Base-by-base conservation (phyloP, 345 rosid species). In the Syzygium aromaticum region DNA sequence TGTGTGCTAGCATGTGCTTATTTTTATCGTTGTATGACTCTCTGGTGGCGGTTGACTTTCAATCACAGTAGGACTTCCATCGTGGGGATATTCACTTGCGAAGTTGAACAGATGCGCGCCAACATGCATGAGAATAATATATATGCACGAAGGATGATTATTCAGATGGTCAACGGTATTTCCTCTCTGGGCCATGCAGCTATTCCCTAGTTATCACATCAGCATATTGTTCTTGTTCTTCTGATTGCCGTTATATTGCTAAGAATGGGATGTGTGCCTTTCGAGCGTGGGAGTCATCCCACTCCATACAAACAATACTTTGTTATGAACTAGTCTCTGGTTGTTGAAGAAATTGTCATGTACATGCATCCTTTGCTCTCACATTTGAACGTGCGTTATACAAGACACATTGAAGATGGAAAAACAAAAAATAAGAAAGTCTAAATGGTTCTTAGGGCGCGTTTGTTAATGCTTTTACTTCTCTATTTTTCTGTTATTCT, bases 291-390 rank as follows among this genome's bases (percentile, higher is more conserved):
- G 46, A 73, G 43, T 19, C 43, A 22, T 73, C 14, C 46, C 46
- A 6, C 73, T 61, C 17, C 73, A 0, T 0, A 61, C 16, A 0
- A 13, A 61, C 15, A 13, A n/a, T n/a, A 17, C 33, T 0, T 13
- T 61, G 73, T 61, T 28, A n/a, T 27, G 73, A 0, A n/a, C 33
- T 17, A 5, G 17, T 61, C 15, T 61, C 2, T n/a, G 33, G n/a
- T 8, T n/a, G 33, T 6, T n/a, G 12, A 61, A 61, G 11, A 13
- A 61, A n/a, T 61, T 61, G 33, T 59, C 15, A 13, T 61, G 73
- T 13, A 61, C 33, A 15, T 61, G 4, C 2, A 61, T 61, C 2
- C 67, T 13, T 61, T 61, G 80, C 80, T 33, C 23, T 33, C 46
- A 9, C 12, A 8, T 73, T 11, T 33, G 80, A 9, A 19, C 23